phyloP scores from a whole-genome alignment of 2,329 filamentous ascomycete genomes.

The Capronia epimyces region DNA sequence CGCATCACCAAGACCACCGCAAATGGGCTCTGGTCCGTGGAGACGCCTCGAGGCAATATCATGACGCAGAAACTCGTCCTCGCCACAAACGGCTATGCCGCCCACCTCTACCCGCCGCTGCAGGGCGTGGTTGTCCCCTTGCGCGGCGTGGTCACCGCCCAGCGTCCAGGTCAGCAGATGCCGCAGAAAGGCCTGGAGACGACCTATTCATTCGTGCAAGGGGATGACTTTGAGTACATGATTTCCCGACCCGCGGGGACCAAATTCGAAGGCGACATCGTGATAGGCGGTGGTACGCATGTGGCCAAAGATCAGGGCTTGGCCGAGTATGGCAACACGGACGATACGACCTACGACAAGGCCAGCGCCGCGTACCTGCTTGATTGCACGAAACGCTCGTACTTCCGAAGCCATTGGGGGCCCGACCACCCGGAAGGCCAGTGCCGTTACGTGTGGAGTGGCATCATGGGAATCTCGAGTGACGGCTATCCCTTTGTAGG shows the following conservation, averaged over 20 bases:
- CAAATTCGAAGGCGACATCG: constrained; percentile 32
- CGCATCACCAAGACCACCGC: constrained; percentile 17
- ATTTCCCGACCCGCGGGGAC: constrained; percentile 29
- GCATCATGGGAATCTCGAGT: constrained; percentile 53
- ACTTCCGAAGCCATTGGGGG: constrained; percentile 44
- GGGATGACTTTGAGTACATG: constrained; percentile 38
- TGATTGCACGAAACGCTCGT: constrained; percentile 27
- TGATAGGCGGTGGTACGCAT: constrained; percentile 29
- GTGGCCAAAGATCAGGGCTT: constrained; percentile 12
- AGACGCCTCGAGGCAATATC: constrained; percentile 43
- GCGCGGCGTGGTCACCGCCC: constrained; percentile 48
- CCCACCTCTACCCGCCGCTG: constrained; percentile 41
- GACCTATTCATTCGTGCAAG: constrained; percentile 29
- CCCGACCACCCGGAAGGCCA: constrained; percentile 38
- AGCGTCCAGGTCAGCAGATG: constrained; percentile 33
- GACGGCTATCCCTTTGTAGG: constrained; percentile 53
- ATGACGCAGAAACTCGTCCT: constrained; percentile 44
- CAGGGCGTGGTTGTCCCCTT: constrained; percentile 48
- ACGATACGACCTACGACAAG: constrained; percentile 30
- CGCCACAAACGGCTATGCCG: constrained; percentile 53
- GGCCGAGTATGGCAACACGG: constrained; percentile 28
- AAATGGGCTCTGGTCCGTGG: constrained; percentile 30
- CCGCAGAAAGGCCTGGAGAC: constrained; percentile 26
- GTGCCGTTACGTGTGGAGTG: constrained; percentile 48
- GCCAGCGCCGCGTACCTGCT: constrained; percentile 30